Evolutionary conservation across 176 grass and related monocot genomes (phyloP), one percentile per base, ranked within the genome.

Genomic region (Oryza australiensis): DNA sequence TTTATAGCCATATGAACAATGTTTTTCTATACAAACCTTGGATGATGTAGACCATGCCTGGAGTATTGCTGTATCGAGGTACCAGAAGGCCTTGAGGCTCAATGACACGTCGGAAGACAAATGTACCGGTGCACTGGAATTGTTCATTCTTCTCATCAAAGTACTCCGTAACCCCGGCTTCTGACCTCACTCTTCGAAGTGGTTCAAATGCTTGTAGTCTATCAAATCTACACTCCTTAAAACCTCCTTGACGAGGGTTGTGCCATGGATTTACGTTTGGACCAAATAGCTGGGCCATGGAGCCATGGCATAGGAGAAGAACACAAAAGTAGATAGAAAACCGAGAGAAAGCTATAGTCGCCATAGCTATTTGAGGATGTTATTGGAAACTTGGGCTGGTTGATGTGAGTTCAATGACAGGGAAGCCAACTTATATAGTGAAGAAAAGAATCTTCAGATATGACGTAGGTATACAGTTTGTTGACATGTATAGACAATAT

Each of bases 131-230:
- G 49, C 87, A 89, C 15, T 35, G 22, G 15, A 89, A 69, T 76
- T 76, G 71, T 28, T 81, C 76, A 26, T 49, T 84, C 11, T 11
- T 63, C 82, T 80, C 33, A 28, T 89, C 82, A 46, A 68, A 89
- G 69, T 85, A 75, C 55, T 89, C 87, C 0, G 87, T 89, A 28
- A 89, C 11, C 23, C 87, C 82, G 9, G 76, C 87, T 74, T 89
- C 87, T 4, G 46, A 49, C 46, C 46, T 49, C 46, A 49, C 46
- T 13, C 41, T 43, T 12, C 10, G 3, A 13, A 43, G 7, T 22
- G 85, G 69, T 38, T 62, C 51, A 55, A 55, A 55, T 55, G 51
- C 18, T 22, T 55, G 51, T 55, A 55, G 7, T n/a, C 20, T 55
- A 55, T 55, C 51, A n/a, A 55, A 55, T 55, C 20, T 55, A n/a